phyloP scores from a whole-genome alignment of 2,329 filamentous ascomycete genomes.

The Colletotrichum magnum region DNA sequence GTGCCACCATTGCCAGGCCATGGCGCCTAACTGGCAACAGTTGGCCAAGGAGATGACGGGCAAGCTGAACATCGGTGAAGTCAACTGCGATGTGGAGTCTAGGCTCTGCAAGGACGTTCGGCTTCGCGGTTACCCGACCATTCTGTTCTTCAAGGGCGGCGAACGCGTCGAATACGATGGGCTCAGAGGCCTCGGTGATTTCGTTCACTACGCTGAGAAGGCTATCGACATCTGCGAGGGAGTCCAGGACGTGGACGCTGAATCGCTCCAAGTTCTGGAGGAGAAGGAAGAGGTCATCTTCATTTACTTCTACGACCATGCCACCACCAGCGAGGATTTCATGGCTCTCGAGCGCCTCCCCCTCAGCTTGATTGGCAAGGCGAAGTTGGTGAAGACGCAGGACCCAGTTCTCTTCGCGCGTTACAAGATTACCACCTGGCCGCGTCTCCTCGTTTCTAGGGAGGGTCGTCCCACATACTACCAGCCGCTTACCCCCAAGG shows the following conservation, averaged over 20 bases:
- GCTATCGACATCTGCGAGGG: conserved; percentile 83
- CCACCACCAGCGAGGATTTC: conserved; percentile 94
- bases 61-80: conserved; percentile 91
- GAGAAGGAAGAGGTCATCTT: conserved; percentile 97
- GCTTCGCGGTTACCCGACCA: conserved; percentile 86
- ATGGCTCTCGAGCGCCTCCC: conserved; percentile 87
- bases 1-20: conserved; percentile 95
- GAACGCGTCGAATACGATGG: conserved; percentile 95
- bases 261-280: conserved; percentile 84
- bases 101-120: conserved; percentile 93
- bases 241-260: conserved; percentile 84
- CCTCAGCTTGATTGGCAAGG: conserved; percentile 90
- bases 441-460: conserved; percentile 89
- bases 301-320: conserved; percentile 97
- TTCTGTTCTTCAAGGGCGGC: conserved; percentile 92
- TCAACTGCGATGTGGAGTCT: conserved; percentile 91
- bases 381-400: conserved; percentile 91
- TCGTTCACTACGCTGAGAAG: conserved; percentile 88
- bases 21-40: conserved; percentile 91
- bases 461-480: conserved; percentile 94
- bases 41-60: conserved; percentile 93
- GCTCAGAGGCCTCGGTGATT: conserved; percentile 90
- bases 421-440: conserved; percentile 98
- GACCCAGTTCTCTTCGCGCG: conserved; percentile 81
- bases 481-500: conserved; percentile 85